Conservation (phyloP, 352 stramenopile genomes). For the Pythium plurisporium region DNA sequence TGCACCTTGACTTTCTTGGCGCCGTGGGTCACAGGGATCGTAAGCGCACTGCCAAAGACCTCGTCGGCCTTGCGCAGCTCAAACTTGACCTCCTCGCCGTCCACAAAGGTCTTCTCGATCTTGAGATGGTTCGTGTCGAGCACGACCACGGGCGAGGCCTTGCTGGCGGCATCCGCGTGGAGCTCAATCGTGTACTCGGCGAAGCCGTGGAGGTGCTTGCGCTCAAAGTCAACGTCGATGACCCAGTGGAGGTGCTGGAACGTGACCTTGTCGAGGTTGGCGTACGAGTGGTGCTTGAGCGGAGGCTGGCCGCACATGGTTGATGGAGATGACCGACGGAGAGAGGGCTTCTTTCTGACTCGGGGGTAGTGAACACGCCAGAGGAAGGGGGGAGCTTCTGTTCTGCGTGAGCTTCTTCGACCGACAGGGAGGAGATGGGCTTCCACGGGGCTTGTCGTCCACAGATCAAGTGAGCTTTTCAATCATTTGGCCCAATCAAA, state of each 20-base stretch:
- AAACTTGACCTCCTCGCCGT: slow-evolving; percentile 35
- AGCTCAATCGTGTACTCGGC: slow-evolving; percentile 83
- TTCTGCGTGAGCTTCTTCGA: too few species aligned
- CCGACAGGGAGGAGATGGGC: not conserved
- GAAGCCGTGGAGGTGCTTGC: slow-evolving; percentile 57
- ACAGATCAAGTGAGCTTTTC: slow-evolving; percentile 19
- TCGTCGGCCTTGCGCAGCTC: slow-evolving; percentile 28
- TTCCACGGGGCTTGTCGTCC: slow-evolving; percentile 1
- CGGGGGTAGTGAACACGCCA: too few species aligned
- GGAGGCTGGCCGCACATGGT: slow-evolving; percentile 18
- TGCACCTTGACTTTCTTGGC: slow-evolving; percentile 62
- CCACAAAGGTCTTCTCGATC: slow-evolving; percentile 54
- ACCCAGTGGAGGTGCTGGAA: slow-evolving; percentile 88
- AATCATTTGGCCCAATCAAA: slow-evolving; percentile 14
- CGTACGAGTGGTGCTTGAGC: slow-evolving; percentile 64
- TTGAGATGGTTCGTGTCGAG: slow-evolving; percentile 86
- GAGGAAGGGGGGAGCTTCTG: too few species aligned
- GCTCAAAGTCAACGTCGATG: slow-evolving; percentile 82
- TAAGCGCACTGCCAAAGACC: slow-evolving; percentile 59
- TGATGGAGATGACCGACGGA: too few species aligned
- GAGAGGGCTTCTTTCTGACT: too few species aligned
- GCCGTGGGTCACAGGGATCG: slow-evolving; percentile 24
- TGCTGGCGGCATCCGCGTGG: slow-evolving; percentile 32
- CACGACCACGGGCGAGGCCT: slow-evolving; percentile 35
- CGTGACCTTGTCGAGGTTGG: slow-evolving; percentile 78